Conservation (phyloP, 1,139 yeast genomes). For the Sugiyamaella grinbergsii region DNA sequence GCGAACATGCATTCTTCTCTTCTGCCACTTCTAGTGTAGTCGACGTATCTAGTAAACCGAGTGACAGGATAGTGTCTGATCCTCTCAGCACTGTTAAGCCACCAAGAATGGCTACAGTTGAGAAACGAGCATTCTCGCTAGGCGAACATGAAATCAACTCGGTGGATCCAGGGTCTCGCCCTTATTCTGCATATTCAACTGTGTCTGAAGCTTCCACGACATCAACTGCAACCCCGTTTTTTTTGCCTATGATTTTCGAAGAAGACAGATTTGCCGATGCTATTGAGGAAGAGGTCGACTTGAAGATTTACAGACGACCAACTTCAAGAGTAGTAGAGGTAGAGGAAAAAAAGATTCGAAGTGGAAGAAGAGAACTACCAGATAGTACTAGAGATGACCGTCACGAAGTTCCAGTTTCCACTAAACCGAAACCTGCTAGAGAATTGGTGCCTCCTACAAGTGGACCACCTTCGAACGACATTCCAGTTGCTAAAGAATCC, state of each 20-base stretch:
- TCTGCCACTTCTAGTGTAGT: slow-evolving; percentile 1
- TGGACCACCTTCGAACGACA: not conserved
- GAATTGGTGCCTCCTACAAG: not conserved
- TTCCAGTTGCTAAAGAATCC: slow-evolving; percentile 21
- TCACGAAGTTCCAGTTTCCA: too few relatives aligned
- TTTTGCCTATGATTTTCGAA: slow-evolving; percentile 45
- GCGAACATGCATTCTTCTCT: slow-evolving; percentile 25
- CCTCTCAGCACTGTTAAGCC: slow-evolving; percentile 20
- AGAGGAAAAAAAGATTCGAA: not conserved
- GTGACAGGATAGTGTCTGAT: slow-evolving; percentile 23
- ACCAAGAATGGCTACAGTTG: slow-evolving; percentile 12
- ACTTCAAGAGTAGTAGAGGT: not conserved
- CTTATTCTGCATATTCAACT: slow-evolving; percentile 25
- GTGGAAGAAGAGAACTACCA: too few relatives aligned
- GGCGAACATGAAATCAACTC: slow-evolving; percentile 22
- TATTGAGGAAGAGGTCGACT: slow-evolving; percentile 42
- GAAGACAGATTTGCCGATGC: slow-evolving; percentile 46
- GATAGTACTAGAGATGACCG: too few relatives aligned
- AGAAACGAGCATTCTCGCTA: slow-evolving; percentile 29
- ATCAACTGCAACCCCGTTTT: slow-evolving; percentile 22
- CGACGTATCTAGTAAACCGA: not conserved
- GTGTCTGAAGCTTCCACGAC: slow-evolving; percentile 24
- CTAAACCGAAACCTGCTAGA: slow-evolving; percentile 6
- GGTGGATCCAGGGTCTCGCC: slow-evolving; percentile 29
- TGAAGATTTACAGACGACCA: slow-evolving; percentile 26